Evolutionary conservation across 257 asterid species (phyloP), one percentile per base, ranked within the genome.

Genomic region (Leonotis leonurus): DNA sequence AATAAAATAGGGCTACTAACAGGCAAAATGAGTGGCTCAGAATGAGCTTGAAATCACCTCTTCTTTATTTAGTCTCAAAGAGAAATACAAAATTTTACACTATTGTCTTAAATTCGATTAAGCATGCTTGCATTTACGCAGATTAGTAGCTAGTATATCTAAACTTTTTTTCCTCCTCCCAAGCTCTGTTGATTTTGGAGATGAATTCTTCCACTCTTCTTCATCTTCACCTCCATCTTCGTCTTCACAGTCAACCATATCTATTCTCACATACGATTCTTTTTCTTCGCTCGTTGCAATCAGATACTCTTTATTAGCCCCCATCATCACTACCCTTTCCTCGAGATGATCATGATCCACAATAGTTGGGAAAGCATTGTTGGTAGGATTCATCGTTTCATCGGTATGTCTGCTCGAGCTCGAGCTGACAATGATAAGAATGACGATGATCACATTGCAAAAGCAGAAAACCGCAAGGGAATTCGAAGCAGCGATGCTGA

Each of bases 391-490:
- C 41, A 60, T 12, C 40, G 29, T n/a, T 64, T 64, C 65, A 4
- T 41, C 46, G 9, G 46, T 50, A n/a, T 67, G 16, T 0, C 70
- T 4, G 16, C 44, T 54, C 5, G 77, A 41, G 33, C 62, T 73
- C 17, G 77, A 75, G 72, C 83, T 56, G 10, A 74, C 80, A 18
- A 82, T 56, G 1, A 87, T 73, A 12, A 90, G 70, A 74, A 87
- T 21, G 49, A 70, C 84, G 21, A 85, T 80, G 71, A 90, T 80
- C 45, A 90, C 59, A 75, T 87, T 87, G 84, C 83, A 85, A 36
- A 85, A 73, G 52, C 94, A 87, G 66, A 87, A 90, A 35, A 75
- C 84, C 0, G 83, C 70, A 0, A 72, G 78, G 61, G 96, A 81
- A 69, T 78, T 77, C 1, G 87, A 80, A 73, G 88, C 77, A 46